Evolutionary conservation across 2,329 filamentous ascomycete genomes (phyloP), one percentile per base, ranked within the genome.

Genomic region (Exserohilum turcica): DNA sequence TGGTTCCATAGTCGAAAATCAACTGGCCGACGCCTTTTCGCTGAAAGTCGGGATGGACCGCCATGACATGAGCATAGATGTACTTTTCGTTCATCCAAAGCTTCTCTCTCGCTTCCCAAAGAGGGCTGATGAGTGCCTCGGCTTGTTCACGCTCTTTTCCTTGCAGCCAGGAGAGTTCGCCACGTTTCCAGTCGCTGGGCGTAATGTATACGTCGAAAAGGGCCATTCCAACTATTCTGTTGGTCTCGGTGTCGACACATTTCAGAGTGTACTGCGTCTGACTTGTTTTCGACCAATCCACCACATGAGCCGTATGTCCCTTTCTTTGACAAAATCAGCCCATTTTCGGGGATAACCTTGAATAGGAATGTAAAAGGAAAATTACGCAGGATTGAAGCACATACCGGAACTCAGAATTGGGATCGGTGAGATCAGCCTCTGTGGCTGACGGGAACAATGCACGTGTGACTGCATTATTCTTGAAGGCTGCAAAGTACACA

Each of bases 251-350:
- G 57, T 82, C 79, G 21, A 81, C 69, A 42, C 75, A 79, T 65
- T 82, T 82, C 54, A 77, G 68, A 5, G 78, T 81, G 63, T 80
- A 79, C 52, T 81, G 79, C 15, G 67, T 66, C 10, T 71, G 63
- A 52, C 66, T 74, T 10, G 66, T 72, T n/a, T 74, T 65, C 72
- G 70, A 73, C 35, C 67, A 74, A 45, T 77, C 69, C 12, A 77
- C 59, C 1, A 77, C 79, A 16, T 75, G 77, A 2, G 67, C 67
- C 24, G 77, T 69, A 56, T 82, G 80, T 3, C 66, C 72, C 48
- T 77, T 74, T 33, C 79, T 66, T 51, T 19, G 12, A 3, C n/a
- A 4, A 19, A 31, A 19, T 65, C n/a, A 64, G 60, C 38, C 19
- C 37, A 35, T 13, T 24, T 31, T 21, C 32, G 6, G 37, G 15